Evolutionary conservation across 2,329 filamentous ascomycete species (phyloP).

Genomic region (Diplodia intermedia): DNA sequence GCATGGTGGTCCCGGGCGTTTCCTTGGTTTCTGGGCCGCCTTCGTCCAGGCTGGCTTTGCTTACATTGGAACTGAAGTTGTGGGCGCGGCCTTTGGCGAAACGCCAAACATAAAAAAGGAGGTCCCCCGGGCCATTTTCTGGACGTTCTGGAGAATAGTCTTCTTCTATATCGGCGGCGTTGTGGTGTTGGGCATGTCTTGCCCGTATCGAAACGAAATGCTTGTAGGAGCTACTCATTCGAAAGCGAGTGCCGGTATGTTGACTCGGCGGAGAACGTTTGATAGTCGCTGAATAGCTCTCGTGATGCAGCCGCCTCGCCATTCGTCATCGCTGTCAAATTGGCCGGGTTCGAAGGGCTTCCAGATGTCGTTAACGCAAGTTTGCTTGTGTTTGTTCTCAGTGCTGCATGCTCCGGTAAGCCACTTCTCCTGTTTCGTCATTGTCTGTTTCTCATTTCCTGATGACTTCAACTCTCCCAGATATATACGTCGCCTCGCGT

Average conservation of each 20-base stretch:
- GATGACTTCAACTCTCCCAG: background rate
- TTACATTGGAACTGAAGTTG: conserved; percentile 76
- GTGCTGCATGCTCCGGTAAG: conserved; percentile 60
- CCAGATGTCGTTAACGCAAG: conserved; percentile 75
- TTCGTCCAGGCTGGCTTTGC: conserved; percentile 73
- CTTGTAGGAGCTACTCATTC: conserved; percentile 50
- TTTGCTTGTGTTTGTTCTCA: conserved; percentile 77
- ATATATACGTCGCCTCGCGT: conserved; percentile 51
- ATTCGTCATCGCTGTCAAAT: conserved; percentile 58
- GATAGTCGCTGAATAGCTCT: conserved; percentile 53
- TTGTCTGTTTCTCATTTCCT: background rate
- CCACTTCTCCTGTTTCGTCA: background rate
- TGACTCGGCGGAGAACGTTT: background rate
- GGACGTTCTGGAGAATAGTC: conserved; percentile 78
- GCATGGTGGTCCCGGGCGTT: conserved; percentile 63
- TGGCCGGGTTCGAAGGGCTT: conserved; percentile 53
- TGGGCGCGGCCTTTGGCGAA: conserved; percentile 78
- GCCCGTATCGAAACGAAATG: conserved; percentile 66
- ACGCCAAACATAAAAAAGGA: conserved; percentile 73
- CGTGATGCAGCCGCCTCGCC: conserved; percentile 62
- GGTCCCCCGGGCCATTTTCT: conserved; percentile 74
- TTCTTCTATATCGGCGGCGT: conserved; percentile 66
- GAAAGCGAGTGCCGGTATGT: conserved; percentile 23
- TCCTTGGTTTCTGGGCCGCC: conserved; percentile 73
- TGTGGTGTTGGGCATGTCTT: conserved; percentile 74